A percentile compares a stretch with the other conserved stretches of the same genome.
Evolutionary conservation across 192 early-diverging fungal species (phyloP).

Genomic region (Tieghemiomyces parasiticus): DNA sequence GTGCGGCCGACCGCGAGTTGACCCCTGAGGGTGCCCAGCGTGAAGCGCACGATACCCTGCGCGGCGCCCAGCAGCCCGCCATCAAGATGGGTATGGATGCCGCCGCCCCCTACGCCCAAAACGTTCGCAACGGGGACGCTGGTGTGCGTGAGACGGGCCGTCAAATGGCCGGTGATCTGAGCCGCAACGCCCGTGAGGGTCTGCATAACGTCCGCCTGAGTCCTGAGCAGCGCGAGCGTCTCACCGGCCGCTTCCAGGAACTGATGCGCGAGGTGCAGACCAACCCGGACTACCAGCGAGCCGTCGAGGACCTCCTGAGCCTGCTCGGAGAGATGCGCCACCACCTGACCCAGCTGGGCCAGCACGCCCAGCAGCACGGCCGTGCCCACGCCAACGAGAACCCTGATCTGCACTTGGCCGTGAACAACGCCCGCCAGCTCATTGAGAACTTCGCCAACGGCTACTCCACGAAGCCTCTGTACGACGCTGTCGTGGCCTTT

Average conservation of each 20-base stretch:
- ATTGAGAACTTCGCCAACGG: constrained; percentile 39
- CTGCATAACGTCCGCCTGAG: neutral
- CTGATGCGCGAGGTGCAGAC: constrained; percentile 1
- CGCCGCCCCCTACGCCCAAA: neutral
- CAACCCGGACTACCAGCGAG: neutral
- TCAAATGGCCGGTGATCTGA: neutral
- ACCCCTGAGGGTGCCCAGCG: neutral
- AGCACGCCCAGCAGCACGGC: neutral
- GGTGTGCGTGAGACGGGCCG: neutral
- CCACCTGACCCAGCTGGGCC: neutral
- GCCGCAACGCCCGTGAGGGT: neutral
- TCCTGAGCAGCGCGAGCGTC: neutral
- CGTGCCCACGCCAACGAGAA: neutral
- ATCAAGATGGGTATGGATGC: too few species aligned
- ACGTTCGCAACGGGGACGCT: neutral
- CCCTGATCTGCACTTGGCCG: constrained; percentile 14
- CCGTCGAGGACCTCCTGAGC: neutral
- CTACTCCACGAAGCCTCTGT: constrained; percentile 27
- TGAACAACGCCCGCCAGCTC: constrained; percentile 26
- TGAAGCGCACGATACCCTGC: neutral
- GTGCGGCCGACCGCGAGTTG: neutral
- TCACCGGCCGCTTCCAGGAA: neutral
- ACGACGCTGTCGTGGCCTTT: constrained; percentile 18
- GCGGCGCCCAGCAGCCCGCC: neutral
- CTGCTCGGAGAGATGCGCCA: neutral